Evolutionary conservation across 345 rosid genomes (phyloP), one percentile per base, ranked within the genome.

Genomic region (Lepidium africanum): DNA sequence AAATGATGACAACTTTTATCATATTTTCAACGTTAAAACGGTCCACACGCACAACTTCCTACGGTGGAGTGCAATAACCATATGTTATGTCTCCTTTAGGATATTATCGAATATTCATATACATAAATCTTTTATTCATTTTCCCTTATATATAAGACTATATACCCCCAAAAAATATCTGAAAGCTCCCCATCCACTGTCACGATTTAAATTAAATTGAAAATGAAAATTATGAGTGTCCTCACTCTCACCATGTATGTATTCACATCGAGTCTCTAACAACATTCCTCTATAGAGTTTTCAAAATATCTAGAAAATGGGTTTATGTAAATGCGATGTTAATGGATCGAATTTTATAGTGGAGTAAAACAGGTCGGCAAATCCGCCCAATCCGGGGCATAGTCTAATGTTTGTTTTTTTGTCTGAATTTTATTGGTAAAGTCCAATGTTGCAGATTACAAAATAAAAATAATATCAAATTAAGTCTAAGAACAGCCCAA

Each of bases 31-130:
- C 77, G 38, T 59, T 67, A 67, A 73, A 51, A 35, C 77, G 77
- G 72, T 66, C 77, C 77, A 73, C 77, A 51, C 72, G 77, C 77
- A 66, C 77, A 73, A 73, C 67, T 51, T 59, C 72, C 72, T 66
- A 52, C 72, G 62, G 77, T 73, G 77, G 77, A 66, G 72, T 30
- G 33, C 77, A 73, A 73, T 62, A 51, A 50, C 77, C 67, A 66
- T 66, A 73, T 66, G 77, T 30, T 42, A 23, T 66, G 57, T 73
- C 59, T 49, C 71, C 19, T 72, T 48, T 65, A 39, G 53, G 46
- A 72, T 72, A 72, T 65, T 51, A 65, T 65, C 71, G 65, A 65
- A 56, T 72, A 73, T 57, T 48, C 32, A 58, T 40, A 11, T 32
- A 3, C 52, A 54, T 46, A 60, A 30, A 45, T 13, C 17, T 14